Evolutionary conservation across 129 eudicot genomes (phyloP).

Genomic region (Lactuca sativa): DNA sequence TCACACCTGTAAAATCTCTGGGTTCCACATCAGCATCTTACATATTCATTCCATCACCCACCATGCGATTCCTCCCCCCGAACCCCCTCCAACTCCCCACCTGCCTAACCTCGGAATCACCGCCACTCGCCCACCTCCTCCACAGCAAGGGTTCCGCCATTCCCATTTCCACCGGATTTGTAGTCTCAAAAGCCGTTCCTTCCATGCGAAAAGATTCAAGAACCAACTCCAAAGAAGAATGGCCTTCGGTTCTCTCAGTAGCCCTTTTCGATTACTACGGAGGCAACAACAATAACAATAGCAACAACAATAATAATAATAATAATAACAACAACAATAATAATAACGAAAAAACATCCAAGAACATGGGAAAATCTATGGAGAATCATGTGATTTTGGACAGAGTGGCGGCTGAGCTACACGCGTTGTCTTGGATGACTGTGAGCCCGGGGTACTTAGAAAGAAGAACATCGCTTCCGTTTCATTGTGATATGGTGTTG

Average conservation of each 20-base stretch:
- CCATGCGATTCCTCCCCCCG: slow-evolving; percentile 88
- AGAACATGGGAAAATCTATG: slow-evolving; percentile 37
- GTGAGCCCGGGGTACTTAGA: slow-evolving; percentile 91
- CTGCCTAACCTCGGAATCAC: slow-evolving; percentile 95
- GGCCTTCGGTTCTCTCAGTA: slow-evolving; percentile 93
- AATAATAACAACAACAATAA: slow-evolving; percentile 23
- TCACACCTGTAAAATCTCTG: slow-evolving; percentile 84
- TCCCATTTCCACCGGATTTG: slow-evolving; percentile 83
- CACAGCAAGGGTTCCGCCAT: slow-evolving; percentile 96
- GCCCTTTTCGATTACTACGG: slow-evolving; percentile 85
- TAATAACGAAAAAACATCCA: slow-evolving; percentile 38
- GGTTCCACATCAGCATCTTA: slow-evolving; percentile 86
- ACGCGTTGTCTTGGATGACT: slow-evolving; percentile 98
- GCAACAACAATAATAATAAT: background rate
- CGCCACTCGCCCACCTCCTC: slow-evolving; percentile 95
- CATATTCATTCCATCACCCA: slow-evolving; percentile 81
- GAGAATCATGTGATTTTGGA: slow-evolving; percentile 73
- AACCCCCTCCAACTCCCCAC: slow-evolving; percentile 88
- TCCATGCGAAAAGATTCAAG: slow-evolving; percentile 68
- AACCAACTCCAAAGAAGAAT: slow-evolving; percentile 71
- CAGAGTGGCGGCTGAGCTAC: slow-evolving; percentile 85
- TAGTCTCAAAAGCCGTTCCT: slow-evolving; percentile 88
- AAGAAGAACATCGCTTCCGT: slow-evolving; percentile 83
- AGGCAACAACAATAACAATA: slow-evolving; percentile 35
- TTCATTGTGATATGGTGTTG: slow-evolving; percentile 95